Base-by-base conservation (phyloP, 1,139 yeast genomes). In the Suhomyces chickasaworum region DNA sequence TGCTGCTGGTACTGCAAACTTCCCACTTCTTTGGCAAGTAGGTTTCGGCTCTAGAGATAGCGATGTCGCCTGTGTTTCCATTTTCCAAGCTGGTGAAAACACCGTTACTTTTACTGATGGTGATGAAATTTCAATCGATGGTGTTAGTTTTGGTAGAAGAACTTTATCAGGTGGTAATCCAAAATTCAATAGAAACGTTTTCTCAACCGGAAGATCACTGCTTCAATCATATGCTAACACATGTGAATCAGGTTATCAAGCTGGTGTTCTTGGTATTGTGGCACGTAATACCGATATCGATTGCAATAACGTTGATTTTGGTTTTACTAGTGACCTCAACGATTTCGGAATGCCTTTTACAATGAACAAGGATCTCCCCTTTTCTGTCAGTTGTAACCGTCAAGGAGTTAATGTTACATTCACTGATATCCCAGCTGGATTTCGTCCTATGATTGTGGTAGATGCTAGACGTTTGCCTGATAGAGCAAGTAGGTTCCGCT, bases 331-430 rank as follows among this genome's bases (percentile, higher is more conserved):
- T 45, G 36, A 45, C 3, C 34, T 61, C 17, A 68, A 67, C 50
- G 58, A 44, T 7, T 68, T 63, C 63, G 53, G 45, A 31, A 39
- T n/a, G n/a, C 66, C 69, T 25, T 41, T 54, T n/a, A 38, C 45
- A 1, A 20, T 40, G 6, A 9, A 7, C 9, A 29, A 30, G 44
- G 23, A 13, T 13, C n/a, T 43, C 30, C 40, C 49, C 25, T 32
- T n/a, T 13, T 9, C 6, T 6, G 25, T 22, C 25, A 22, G 36
- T 9, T 47, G 33, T 31, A 43, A 60, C 1, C 1, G 53, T 1
- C 33, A 41, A 5, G 42, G 49, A 0, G 53, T 49, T 41, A 34
- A 39, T 1, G 49, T 64, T 4, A 43, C 42, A 7, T 68, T 58
- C 47, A 13, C 34, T 1, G 58, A 61, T 44, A 46, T 68, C 25